Evolutionary conservation across 2,329 filamentous ascomycete genomes (phyloP).

Genomic region (Dryadomyces quercivorus): DNA sequence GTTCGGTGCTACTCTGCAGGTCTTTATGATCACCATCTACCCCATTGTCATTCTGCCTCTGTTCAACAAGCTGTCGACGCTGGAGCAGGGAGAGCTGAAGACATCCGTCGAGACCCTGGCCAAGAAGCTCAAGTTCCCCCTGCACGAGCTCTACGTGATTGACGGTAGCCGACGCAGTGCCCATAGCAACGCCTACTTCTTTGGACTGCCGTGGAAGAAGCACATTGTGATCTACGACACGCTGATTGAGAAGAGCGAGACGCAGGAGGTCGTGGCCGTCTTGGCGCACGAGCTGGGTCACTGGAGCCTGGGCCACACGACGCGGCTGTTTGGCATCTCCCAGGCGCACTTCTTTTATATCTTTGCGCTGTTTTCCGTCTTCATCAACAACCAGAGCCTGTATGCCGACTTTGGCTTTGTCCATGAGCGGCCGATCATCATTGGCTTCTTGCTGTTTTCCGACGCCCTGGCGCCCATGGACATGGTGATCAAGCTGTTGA

Average conservation of each 20-base stretch:
- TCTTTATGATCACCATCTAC: slow-evolving; percentile 94
- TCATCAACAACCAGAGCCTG: slow-evolving; percentile 87
- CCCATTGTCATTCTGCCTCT: slow-evolving; percentile 86
- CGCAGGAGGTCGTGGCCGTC: slow-evolving; percentile 87
- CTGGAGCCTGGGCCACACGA: slow-evolving; percentile 94
- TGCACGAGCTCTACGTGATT: slow-evolving; percentile 89
- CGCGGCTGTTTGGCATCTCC: slow-evolving; percentile 75
- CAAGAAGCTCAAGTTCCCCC: slow-evolving; percentile 74
- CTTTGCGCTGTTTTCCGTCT: slow-evolving; percentile 90
- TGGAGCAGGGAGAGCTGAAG: slow-evolving; percentile 81
- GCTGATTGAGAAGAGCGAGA: slow-evolving; percentile 85
- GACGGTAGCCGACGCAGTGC: slow-evolving; percentile 80
- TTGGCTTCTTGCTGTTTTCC: slow-evolving; percentile 95
- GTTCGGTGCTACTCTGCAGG: slow-evolving; percentile 77
- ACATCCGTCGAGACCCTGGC: slow-evolving; percentile 76
- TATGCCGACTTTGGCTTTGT: slow-evolving; percentile 87
- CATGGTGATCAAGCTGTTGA: slow-evolving; percentile 81
- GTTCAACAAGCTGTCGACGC: slow-evolving; percentile 95
- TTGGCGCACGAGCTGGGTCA: slow-evolving; percentile 93
- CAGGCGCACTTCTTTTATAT: slow-evolving; percentile 93
- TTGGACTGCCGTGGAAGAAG: slow-evolving; percentile 97
- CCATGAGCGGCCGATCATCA: slow-evolving; percentile 76
- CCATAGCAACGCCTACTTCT: slow-evolving; percentile 88
- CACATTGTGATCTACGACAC: slow-evolving; percentile 99
- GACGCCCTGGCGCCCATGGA: slow-evolving; percentile 94